These are phyloP conservation scores for Kluyveromyces wickerhamii DNA, from an alignment of 805 yeast genomes.

Conservation along the genomic window DNA sequence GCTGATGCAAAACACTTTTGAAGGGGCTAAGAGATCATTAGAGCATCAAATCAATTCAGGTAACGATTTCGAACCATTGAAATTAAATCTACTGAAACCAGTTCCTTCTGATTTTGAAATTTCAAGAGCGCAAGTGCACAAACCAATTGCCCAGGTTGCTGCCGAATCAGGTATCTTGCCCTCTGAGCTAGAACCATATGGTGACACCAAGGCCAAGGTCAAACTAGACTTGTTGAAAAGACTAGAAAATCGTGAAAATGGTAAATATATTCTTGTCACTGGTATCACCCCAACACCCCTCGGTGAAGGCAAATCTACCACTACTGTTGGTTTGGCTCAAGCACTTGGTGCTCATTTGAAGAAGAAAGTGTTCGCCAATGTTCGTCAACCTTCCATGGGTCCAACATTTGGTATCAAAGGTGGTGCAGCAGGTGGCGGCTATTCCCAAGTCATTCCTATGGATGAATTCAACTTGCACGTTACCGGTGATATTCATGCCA, in stretches of 20 bases:
- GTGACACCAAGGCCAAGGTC: conserved; percentile 71
- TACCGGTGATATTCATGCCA: conserved; percentile 82
- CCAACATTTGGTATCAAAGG: conserved; percentile 86
- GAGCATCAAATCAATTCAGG: conserved; percentile 11
- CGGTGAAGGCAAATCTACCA: conserved; percentile 82
- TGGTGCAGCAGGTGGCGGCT: conserved; percentile 90
- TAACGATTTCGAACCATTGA: conserved; percentile 41
- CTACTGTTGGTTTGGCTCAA: conserved; percentile 76
- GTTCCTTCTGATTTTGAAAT: conserved; percentile 79
- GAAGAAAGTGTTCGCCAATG: conserved; percentile 67
- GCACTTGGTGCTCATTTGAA: conserved; percentile 71
- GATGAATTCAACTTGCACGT: conserved; percentile 82
- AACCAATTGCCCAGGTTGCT: conserved; percentile 60
- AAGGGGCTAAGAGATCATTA: conserved; percentile 50
- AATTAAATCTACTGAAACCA: conserved; percentile 48
- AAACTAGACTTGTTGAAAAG: conserved; percentile 56
- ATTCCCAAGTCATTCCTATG: conserved; percentile 83
- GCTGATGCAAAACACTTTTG: conserved; percentile 62
- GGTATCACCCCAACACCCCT: conserved; percentile 84
- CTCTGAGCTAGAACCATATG: conserved; percentile 65
- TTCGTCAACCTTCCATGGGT: conserved; percentile 84
- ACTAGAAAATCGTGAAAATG: conserved; percentile 50
- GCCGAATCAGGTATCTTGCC: conserved; percentile 59
- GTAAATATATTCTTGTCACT: conserved; percentile 67
- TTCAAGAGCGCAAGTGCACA: conserved; percentile 68